Base-by-base conservation (phyloP, 805 yeast species). In the Ascoidea asiatica region DNA sequence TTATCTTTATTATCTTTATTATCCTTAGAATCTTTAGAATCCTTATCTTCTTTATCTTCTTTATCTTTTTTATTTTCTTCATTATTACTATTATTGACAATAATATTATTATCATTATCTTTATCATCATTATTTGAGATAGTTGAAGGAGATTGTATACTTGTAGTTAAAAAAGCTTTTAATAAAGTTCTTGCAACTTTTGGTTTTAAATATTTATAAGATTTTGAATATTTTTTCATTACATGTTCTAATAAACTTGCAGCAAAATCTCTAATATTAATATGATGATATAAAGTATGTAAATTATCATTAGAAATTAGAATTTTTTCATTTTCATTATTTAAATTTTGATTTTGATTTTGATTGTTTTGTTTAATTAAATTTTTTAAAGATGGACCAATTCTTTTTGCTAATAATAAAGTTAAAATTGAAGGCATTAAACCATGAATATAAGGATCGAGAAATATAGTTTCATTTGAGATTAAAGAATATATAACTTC, bases 351-450 rank as follows among this genome's bases (percentile, higher is more conserved):
- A 41, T 53, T 56, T 29, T 53, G 57, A 7, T 49, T 43, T 5
- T 49, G 50, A 3, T 36, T 39, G 29, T 44, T 41, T 19, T n/a
- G 39, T 23, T 15, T 19, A 41, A n/a, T 43, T 46, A 17, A 17
- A 54, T 58, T 21, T 58, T 29, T 67, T 4, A 64, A 46, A 19
- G 58, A 62, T 40, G 60, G 57, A 3, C 97, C 97, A n/a, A 90
- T 73, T 48, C 85, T 76, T 56, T 88, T 88, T 1, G 97, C 97
- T 42, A 92, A 70, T 39, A 92, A 70, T 19, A 90, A 69, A 0
- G 99, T 92, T 52, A 92, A 69, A 33, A 92, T 81, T 48, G 96
- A 86, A n/a, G 99, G 98, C 85, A 92, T 87, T 53, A 92, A 66
- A 1, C 95, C 90, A 64, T 94, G 98, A 40, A 92, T 87, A 56